Percentiles rank a stretch among this genome's conserved stretches.
These are phyloP conservation scores for Baudoinia panamericana DNA, from an alignment of 495 filamentous ascomycete genomes.

Conservation along the genomic window DNA sequence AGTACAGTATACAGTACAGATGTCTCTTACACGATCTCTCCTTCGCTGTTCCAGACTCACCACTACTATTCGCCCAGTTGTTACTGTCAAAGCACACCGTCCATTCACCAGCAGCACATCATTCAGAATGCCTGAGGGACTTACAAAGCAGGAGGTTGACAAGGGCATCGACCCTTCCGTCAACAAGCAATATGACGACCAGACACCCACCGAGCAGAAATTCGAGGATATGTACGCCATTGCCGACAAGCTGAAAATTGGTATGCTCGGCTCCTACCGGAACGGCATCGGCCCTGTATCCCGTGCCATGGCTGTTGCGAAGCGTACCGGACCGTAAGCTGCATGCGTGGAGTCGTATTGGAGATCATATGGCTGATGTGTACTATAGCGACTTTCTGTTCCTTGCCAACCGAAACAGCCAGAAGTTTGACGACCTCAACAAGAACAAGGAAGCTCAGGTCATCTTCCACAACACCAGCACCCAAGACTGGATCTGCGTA, in stretches of 20 bases:
- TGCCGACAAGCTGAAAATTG: slow-evolving; percentile 19
- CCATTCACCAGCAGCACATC: background rate
- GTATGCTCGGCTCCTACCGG: slow-evolving; percentile 20
- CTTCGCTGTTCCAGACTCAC: too few species aligned
- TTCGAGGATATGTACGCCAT: slow-evolving; percentile 16
- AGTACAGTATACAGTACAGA: too few species aligned
- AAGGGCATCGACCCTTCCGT: slow-evolving; percentile 10
- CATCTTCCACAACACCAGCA: slow-evolving; percentile 31
- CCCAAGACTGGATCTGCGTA: slow-evolving; percentile 33
- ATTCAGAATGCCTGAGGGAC: slow-evolving; percentile 10
- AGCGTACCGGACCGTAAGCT: slow-evolving; percentile 33
- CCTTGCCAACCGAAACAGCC: slow-evolving; percentile 33
- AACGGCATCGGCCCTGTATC: slow-evolving; percentile 24
- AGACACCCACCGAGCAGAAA: slow-evolving; percentile 8
- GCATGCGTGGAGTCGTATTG: too few species aligned
- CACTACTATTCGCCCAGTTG: too few species aligned
- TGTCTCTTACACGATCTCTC: too few species aligned
- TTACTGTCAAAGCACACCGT: too few species aligned
- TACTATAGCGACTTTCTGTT: slow-evolving; percentile 37
- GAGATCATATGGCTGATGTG: too few species aligned
- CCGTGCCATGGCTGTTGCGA: slow-evolving; percentile 34
- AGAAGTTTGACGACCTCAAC: slow-evolving; percentile 33
- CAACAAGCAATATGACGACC: slow-evolving; percentile 13
- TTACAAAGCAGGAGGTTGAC: slow-evolving; percentile 6
- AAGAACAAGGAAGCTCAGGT: slow-evolving; percentile 25